Percentiles rank a stretch among this genome's conserved stretches.
These are phyloP conservation scores for Penicillium crustosum DNA, from an alignment of 2,329 filamentous ascomycete species.

Conservation along the genomic window DNA sequence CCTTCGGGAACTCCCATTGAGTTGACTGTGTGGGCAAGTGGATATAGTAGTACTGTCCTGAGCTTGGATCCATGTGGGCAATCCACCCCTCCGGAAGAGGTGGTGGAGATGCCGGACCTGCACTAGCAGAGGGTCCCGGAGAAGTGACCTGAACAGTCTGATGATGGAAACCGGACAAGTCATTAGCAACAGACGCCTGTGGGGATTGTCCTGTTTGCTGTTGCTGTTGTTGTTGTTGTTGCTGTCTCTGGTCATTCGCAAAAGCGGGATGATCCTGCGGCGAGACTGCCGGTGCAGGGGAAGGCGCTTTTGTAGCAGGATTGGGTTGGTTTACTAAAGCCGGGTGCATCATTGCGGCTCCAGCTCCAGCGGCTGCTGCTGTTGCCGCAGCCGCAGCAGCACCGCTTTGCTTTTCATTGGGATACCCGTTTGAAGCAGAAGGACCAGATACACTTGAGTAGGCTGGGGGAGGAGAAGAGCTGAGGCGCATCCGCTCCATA, in stretches of 20 bases:
- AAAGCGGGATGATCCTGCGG: conserved; percentile 76
- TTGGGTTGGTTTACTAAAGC: conserved; percentile 24
- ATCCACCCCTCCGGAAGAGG: conserved; percentile 98
- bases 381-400: conserved; percentile 25
- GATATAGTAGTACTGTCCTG: conserved; percentile 98
- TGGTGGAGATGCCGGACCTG: conserved; percentile 78
- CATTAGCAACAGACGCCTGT: conserved; percentile 37
- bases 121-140: conserved; percentile 42
- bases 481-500: conserved; percentile 75
- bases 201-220: conserved; percentile 39
- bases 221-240: conserved; percentile 43
- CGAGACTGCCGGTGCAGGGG: conserved; percentile 35
- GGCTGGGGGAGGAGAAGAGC: conserved; percentile 86
- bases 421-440: conserved; percentile 59
- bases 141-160: conserved; percentile 29
- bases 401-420: conserved; percentile 72
- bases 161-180: conserved; percentile 26
- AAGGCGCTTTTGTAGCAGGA: conserved; percentile 22
- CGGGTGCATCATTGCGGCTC: conserved; percentile 25
- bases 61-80: conserved; percentile 90
- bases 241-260: conserved; percentile 72
- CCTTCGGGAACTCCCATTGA: conserved; percentile 98
- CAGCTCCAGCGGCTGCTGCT: conserved; percentile 10
- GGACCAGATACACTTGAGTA: conserved; percentile 73
- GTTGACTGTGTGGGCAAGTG: conserved; percentile 93